These are phyloP conservation scores for Fusarium verticillioides DNA, from an alignment of 2,329 filamentous ascomycete genomes.

Conservation along the genomic window DNA sequence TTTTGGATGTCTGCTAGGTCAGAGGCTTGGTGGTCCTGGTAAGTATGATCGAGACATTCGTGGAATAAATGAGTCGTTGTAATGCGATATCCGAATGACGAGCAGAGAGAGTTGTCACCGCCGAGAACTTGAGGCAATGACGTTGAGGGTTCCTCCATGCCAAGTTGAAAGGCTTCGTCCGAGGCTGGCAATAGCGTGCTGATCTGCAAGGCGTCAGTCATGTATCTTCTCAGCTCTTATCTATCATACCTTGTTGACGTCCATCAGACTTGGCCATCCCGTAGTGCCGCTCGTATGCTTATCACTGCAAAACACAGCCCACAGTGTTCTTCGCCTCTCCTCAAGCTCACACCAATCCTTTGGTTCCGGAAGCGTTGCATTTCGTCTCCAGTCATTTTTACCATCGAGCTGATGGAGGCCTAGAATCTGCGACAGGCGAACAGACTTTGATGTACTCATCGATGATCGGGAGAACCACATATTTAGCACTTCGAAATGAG, in stretches of 20 bases:
- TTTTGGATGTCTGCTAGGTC: slow-evolving; percentile 58
- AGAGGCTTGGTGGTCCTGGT: slow-evolving; percentile 68
- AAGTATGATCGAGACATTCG: slow-evolving; percentile 78
- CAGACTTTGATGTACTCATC: slow-evolving; percentile 77
- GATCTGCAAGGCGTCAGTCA: slow-evolving; percentile 57
- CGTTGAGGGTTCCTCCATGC: slow-evolving; percentile 68
- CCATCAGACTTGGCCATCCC: slow-evolving; percentile 85
- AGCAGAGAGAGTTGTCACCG: slow-evolving; percentile 61
- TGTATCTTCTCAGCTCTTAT: neutral
- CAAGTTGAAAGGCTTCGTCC: slow-evolving; percentile 77
- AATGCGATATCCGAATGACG: slow-evolving; percentile 75
- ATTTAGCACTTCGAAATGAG: slow-evolving; percentile 80
- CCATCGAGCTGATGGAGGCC: slow-evolving; percentile 81
- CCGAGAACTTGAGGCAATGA: slow-evolving; percentile 71
- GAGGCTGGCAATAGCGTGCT: slow-evolving; percentile 78
- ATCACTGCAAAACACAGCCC: slow-evolving; percentile 82
- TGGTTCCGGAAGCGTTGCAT: slow-evolving; percentile 77
- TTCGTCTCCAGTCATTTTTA: slow-evolving; percentile 63
- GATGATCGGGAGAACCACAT: slow-evolving; percentile 86
- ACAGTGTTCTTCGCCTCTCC: slow-evolving; percentile 83
- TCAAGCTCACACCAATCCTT: slow-evolving; percentile 79
- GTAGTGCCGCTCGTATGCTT: slow-evolving; percentile 86
- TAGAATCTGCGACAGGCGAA: slow-evolving; percentile 80
- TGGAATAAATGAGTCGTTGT: slow-evolving; percentile 82
- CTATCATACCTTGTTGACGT: slow-evolving; percentile 66